Conservation (phyloP, 305 asterid species). For the Rubia peregrina region DNA sequence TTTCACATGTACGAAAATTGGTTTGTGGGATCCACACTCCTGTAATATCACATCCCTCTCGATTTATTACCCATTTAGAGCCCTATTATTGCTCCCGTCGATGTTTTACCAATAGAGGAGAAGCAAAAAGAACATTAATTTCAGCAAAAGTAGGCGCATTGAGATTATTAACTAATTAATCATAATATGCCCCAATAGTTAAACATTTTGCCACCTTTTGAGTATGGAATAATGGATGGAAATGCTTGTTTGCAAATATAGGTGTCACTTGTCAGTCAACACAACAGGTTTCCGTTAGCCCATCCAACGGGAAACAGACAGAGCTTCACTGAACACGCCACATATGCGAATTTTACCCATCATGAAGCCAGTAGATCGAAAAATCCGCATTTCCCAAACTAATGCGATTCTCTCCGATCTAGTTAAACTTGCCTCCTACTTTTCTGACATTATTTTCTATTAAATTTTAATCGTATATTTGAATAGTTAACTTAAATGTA, state of each 20-base stretch:
- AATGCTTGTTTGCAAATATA: not conserved
- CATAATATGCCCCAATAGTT: not conserved
- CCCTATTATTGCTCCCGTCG: not conserved
- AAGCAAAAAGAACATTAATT: too few species aligned
- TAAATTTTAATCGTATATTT: too few species aligned
- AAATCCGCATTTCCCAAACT: too few species aligned
- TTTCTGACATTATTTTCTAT: too few species aligned
- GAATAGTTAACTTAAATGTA: too few species aligned
- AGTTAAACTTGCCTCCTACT: too few species aligned
- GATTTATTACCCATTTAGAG: not conserved
- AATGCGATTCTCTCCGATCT: too few species aligned
- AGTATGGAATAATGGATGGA: not conserved
- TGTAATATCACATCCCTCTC: not conserved
- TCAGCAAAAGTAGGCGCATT: not conserved
- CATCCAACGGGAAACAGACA: conserved; percentile 16
- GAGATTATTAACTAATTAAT: not conserved
- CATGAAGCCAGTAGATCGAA: too few species aligned
- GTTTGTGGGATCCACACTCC: not conserved
- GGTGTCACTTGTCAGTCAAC: conserved; percentile 5
- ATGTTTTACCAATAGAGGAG: conserved; percentile 1
- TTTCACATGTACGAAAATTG: not conserved
- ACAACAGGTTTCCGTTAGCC: conserved; percentile 16
- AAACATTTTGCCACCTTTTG: not conserved
- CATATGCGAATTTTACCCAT: too few species aligned
- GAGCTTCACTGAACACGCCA: too few species aligned